Percentiles rank a stretch among this genome's conserved stretches.
phyloP scores from a whole-genome alignment of 176 grass and related monocot species.

The Carex littledalei region DNA sequence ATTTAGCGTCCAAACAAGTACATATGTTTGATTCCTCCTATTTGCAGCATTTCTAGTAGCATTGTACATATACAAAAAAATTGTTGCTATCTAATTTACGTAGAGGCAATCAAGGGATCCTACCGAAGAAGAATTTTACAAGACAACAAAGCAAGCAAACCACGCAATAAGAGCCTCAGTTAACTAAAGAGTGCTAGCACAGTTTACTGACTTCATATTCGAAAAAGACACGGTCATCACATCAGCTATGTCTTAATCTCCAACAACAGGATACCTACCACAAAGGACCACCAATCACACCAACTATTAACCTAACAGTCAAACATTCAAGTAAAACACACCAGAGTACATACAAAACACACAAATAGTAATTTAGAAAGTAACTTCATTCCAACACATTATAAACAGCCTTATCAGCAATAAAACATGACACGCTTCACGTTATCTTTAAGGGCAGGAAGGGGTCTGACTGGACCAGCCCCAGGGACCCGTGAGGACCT shows the following conservation, averaged over 20 bases:
- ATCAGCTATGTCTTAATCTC: not conserved
- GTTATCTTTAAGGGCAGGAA: slow-evolving; percentile 72
- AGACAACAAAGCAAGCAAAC: not conserved
- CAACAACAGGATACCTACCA: not conserved
- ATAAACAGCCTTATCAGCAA: slow-evolving; percentile 35
- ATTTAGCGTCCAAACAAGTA: not conserved
- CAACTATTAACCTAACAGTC: not conserved
- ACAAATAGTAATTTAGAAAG: not conserved
- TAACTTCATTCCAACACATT: not conserved
- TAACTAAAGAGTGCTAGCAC: not conserved
- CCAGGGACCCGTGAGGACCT: slow-evolving; percentile 26
- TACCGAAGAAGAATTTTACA: not conserved
- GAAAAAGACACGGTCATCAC: not conserved
- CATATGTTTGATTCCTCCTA: no score
- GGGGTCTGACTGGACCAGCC: slow-evolving; percentile 49
- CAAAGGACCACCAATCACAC: not conserved
- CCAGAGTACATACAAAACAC: not conserved
- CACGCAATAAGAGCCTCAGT: not conserved
- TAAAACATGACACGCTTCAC: slow-evolving; percentile 95
- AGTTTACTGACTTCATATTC: not conserved
- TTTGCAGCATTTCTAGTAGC: not conserved
- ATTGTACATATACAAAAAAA: not conserved
- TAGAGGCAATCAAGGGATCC: not conserved
- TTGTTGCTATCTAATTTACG: not conserved
- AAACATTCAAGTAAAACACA: not conserved